A percentile compares a stretch with the other conserved stretches of the same genome.
phyloP scores from a whole-genome alignment of 495 filamentous ascomycete species.

The Cenococcum geophilum region DNA sequence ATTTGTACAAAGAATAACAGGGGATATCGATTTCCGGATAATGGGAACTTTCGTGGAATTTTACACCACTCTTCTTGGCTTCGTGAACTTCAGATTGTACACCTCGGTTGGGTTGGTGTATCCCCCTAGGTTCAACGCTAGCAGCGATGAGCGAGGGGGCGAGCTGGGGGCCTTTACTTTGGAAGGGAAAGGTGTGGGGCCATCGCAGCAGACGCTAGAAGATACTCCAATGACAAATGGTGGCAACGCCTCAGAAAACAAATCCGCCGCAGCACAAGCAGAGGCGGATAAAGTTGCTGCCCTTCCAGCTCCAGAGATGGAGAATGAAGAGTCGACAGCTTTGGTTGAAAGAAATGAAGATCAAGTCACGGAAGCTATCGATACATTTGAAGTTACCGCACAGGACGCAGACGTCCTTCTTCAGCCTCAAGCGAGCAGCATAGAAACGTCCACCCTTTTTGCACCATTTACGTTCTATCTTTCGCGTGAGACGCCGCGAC shows the following conservation, averaged over 20 bases:
- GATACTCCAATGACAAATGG: slow-evolving; percentile 31
- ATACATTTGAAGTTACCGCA: slow-evolving; percentile 75
- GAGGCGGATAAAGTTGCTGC: slow-evolving; percentile 37
- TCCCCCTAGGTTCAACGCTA: slow-evolving; percentile 84
- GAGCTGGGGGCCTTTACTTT: slow-evolving; percentile 89
- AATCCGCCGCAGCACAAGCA: slow-evolving; percentile 34
- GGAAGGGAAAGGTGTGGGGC: slow-evolving; percentile 58
- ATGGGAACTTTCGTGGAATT: slow-evolving; percentile 99
- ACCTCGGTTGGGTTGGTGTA: slow-evolving; percentile 86
- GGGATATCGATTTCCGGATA: slow-evolving; percentile 93
- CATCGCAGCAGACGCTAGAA: neutral
- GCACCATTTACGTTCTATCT: slow-evolving; percentile 83
- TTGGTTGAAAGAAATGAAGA: slow-evolving; percentile 38
- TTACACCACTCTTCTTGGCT: slow-evolving; percentile 91
- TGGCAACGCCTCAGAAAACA: neutral
- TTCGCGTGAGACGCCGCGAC: slow-evolving; percentile 86
- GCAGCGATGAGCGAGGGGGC: slow-evolving; percentile 79
- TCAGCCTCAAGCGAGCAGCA: slow-evolving; percentile 61
- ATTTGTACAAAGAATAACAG: slow-evolving; percentile 88
- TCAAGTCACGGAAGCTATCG: slow-evolving; percentile 61
- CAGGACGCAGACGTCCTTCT: slow-evolving; percentile 76
- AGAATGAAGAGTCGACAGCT: slow-evolving; percentile 26
- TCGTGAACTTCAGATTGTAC: slow-evolving; percentile 91
- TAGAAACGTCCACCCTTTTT: slow-evolving; percentile 63
- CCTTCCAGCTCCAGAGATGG: slow-evolving; percentile 37